Evolutionary conservation across 306 rosid genomes (phyloP), one percentile per base, ranked within the genome.

Genomic region (Castanea mollissima): DNA sequence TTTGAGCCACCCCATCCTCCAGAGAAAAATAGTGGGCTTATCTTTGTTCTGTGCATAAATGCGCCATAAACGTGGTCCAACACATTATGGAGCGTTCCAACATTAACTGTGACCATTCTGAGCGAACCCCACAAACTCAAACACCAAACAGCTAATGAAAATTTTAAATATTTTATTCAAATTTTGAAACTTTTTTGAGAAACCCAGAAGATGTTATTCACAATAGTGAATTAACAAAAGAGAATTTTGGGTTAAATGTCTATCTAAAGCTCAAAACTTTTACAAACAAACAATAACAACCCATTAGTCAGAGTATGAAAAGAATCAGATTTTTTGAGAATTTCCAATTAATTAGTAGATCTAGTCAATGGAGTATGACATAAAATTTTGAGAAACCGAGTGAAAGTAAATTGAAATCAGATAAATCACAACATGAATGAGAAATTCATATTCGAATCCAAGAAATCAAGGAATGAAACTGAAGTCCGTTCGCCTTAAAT

Each of bases 1-100:
- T 90, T 91, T 1, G 92, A 21, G 13, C 99, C 99, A 19, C 97
- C 99, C 99, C 99, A 94, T 74, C 97, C 99, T 74, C 89, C 57
- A 2, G 99, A 92, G 67, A 94, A 94, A 65, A 94, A 94, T 3
- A 86, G 94, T 3, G 99, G 92, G 81, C 91, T 92, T 11, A 94
- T 83, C 83, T 82, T 94, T 12, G 96, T 83, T 69, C 99, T 83
- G 90, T 94, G 92, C 97, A 94, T 82, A 67, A 92, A 94, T 69
- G 99, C 97, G 57, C 99, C 97, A 58, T 94, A 91, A 1, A 94
- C 83, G 57, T 94, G 99, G 82, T 94, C 97, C 85, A 94, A 74
- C n/a, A 92, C 95, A 85, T 91, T 90, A 83, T 94, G 97, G 62
- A 94, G 94, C 89, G 85, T 80, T 57, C 99, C 97, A 49, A 94